Base-by-base conservation (phyloP, 306 rosid species). In the Cucurbita argyrosperma region DNA sequence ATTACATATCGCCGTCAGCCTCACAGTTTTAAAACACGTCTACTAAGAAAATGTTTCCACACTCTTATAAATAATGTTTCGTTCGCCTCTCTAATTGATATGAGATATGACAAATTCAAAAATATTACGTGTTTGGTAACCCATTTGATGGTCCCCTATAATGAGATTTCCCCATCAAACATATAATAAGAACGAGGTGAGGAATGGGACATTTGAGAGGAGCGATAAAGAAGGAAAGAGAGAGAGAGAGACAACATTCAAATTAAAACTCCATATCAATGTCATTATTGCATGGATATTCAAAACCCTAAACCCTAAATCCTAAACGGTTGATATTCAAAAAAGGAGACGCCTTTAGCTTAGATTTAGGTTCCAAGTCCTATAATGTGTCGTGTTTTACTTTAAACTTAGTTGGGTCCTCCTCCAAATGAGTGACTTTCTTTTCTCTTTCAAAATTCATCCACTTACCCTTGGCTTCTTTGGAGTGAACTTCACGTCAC, bases 81-180 rank as follows among this genome's bases (percentile, higher is more conserved):
- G 35, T 30, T 30, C 35, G 35, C 35, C 3, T 2, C 35, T 30
- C 35, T 30, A 30, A 30, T 30, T 1, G 35, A 30, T 1, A 4
- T 26, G 26, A 2, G 26, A 26, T 26, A 1, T 26, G 2, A 26
- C 26, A 26, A 26, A 26, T 26, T 26, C 26, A 26, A 26, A 26
- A 26, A 26, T 26, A 26, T 12, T 46, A 67, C 3, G 13, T 49
- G 57, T 45, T 46, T 23, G 26, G 74, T 23, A 69, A 69, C 15
- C 13, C 21, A 35, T 23, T 26, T 0, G 65, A 77, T 67, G 86
- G 84, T 82, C 86, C 88, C 79, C 60, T 4, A 37, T 2, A 38
- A 74, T 61, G 86, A 71, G 71, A 72, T 55, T 10, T 78, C 81
- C 13, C 43, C 54, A 40, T 78, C 81, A 61, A 80, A 67, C 54